Base-by-base conservation (phyloP, 306 rosid species). In the Aeschynomene evenia region DNA sequence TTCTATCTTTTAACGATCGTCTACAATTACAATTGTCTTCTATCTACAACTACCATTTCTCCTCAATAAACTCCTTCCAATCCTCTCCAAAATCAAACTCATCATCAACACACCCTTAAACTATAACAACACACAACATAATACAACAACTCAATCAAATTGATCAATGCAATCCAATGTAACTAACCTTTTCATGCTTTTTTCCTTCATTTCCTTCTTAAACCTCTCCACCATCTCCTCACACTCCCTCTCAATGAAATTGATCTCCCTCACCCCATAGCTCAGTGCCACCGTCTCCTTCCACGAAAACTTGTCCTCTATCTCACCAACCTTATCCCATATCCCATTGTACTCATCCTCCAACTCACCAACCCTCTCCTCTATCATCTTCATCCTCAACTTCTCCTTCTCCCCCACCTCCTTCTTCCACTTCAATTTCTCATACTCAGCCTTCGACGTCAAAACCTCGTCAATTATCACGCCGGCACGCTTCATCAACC, bases 191-290 rank as follows among this genome's bases (percentile, higher is more conserved):
- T 84, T 26, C 13, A 43, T n/a, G 37, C 39, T 59, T 73, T 84
- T 88, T 43, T 59, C 71, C 64, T 76, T 87, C 74, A 85, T 68
- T 81, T 85, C 89, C 37, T 37, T 81, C 31, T 73, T 73, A 72
- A 93, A 88, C 42, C 74, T 74, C 80, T 85, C 79, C 74, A 93
- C 94, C 74, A 88, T 67, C 76, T 82, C 83, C 66, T 82, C 87
- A 18, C 97, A 90, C 67, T 93, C 97, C 83, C 88, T 87, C 84
- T 93, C 94, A 43, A 93, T 85, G 71, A 85, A 93, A 67, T 76
- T 56, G 48, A 93, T 78, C 65, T 93, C 97, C 81, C 91, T 86
- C 22, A 81, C 91, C 65, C 94, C 98, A 55, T 59, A 86, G 65
- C 96, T 90, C 80, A 90, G 63, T 6, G 96, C 96, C 24, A 48